phyloP scores from a whole-genome alignment of 2,329 filamentous ascomycete genomes.

The Calcarisporium arbuscula region DNA sequence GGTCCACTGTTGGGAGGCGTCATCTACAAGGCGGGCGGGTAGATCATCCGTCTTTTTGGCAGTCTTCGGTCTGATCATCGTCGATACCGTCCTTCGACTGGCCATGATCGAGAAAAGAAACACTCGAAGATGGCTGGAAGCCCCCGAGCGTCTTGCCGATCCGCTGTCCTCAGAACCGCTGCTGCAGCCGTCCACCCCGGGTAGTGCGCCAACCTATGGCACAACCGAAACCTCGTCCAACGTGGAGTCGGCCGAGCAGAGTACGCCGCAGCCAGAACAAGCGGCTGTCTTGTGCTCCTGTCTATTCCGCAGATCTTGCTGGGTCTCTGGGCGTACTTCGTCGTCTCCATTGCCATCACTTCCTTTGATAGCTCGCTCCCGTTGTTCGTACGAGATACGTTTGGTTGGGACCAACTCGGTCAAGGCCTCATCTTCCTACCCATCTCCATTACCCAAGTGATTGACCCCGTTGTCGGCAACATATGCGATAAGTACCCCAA shows the following conservation, averaged over 20 bases:
- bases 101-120: slow-evolving; percentile 7
- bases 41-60: slow-evolving; percentile 6
- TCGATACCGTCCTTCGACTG: slow-evolving; percentile 7
- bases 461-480: background rate
- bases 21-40: slow-evolving; percentile 6
- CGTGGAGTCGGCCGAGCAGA: background rate
- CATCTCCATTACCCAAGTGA: background rate
- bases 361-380: slow-evolving; percentile 1
- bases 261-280: background rate
- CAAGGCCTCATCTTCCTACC: slow-evolving; percentile 2
- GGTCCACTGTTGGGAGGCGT: slow-evolving; percentile 7
- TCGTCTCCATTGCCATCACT: background rate
- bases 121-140: background rate
- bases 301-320: background rate
- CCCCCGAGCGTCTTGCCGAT: background rate
- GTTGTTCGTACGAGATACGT: background rate
- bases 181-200: background rate
- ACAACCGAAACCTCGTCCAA: background rate
- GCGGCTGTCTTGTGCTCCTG: background rate
- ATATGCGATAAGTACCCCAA: slow-evolving; percentile 1
- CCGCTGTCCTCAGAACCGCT: background rate
- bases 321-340: background rate
- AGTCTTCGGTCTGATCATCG: slow-evolving; percentile 6
- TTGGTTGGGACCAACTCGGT: background rate
- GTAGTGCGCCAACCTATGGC: background rate